Conservation (phyloP, 2,329 filamentous ascomycete genomes). For the Apiospora arundinis region DNA sequence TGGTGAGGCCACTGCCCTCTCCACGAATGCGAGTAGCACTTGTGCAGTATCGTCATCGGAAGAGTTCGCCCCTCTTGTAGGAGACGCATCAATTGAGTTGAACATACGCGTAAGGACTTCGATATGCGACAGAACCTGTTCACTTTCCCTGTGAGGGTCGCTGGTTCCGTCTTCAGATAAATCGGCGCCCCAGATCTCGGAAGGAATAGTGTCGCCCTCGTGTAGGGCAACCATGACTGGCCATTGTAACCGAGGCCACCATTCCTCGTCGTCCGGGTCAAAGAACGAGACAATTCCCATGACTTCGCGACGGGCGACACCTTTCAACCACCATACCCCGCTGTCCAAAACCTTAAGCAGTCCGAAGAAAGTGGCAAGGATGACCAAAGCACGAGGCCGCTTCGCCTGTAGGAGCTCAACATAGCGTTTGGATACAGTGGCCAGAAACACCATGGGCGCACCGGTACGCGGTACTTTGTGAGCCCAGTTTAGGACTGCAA, state of each 20-base stretch:
- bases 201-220: slow-evolving; percentile 58
- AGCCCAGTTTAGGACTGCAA: slow-evolving; percentile 72
- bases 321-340: slow-evolving; percentile 71
- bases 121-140: slow-evolving; percentile 47
- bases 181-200: slow-evolving; percentile 63
- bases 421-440: slow-evolving; percentile 66
- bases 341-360: slow-evolving; percentile 66
- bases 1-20: slow-evolving; percentile 2
- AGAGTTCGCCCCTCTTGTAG: not conserved
- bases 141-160: slow-evolving; percentile 32
- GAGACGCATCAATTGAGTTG: not conserved
- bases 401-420: slow-evolving; percentile 65
- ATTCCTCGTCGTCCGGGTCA: slow-evolving; percentile 59
- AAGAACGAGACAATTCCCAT: slow-evolving; percentile 67
- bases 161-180: slow-evolving; percentile 50
- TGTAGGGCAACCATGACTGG: slow-evolving; percentile 65
- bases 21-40: slow-evolving; percentile 5
- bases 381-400: slow-evolving; percentile 66
- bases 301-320: slow-evolving; percentile 70
- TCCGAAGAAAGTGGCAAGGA: slow-evolving; percentile 71
- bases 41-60: slow-evolving; percentile 14
- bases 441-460: slow-evolving; percentile 67
- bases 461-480: slow-evolving; percentile 65
- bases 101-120: slow-evolving; percentile 52
- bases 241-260: slow-evolving; percentile 69